These are phyloP conservation scores for Jaapia argillacea DNA, from an alignment of 768 basidiomycete species.

Conservation along the genomic window DNA sequence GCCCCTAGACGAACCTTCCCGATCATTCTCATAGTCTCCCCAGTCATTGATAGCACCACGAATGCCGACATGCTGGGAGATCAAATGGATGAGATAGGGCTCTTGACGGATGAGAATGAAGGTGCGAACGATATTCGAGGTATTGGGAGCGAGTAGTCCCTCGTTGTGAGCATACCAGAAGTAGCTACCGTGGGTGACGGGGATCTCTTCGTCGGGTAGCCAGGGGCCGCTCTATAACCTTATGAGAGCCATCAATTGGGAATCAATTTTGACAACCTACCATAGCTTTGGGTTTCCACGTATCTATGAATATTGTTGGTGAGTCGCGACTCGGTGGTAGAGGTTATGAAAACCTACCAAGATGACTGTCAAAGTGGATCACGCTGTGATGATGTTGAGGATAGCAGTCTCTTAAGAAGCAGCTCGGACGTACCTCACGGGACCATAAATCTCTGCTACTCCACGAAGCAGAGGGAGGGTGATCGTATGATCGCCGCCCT, in stretches of 20 bases:
- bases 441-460: conserved; percentile 19
- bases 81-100: background rate
- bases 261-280: background rate
- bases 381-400: no score
- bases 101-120: background rate
- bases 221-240: conserved; percentile 12
- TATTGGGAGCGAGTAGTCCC: conserved; percentile 20
- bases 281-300: conserved; percentile 13
- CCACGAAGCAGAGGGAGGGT: conserved; percentile 21
- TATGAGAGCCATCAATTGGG: background rate
- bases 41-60: conserved; percentile 17
- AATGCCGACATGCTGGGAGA: conserved; percentile 19
- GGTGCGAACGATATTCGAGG: conserved; percentile 17
- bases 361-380: conserved; percentile 23
- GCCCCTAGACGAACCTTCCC: no score
- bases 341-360: conserved; percentile 10
- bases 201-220: conserved; percentile 20
- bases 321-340: no score
- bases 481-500: conserved; percentile 23
- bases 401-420: no score
- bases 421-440: no score
- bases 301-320: conserved; percentile 5
- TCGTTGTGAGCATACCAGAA: conserved; percentile 23
- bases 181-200: conserved; percentile 22
- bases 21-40: conserved; percentile 20